Conservation (phyloP, 495 filamentous ascomycete species). For the Immersiella caudata region DNA sequence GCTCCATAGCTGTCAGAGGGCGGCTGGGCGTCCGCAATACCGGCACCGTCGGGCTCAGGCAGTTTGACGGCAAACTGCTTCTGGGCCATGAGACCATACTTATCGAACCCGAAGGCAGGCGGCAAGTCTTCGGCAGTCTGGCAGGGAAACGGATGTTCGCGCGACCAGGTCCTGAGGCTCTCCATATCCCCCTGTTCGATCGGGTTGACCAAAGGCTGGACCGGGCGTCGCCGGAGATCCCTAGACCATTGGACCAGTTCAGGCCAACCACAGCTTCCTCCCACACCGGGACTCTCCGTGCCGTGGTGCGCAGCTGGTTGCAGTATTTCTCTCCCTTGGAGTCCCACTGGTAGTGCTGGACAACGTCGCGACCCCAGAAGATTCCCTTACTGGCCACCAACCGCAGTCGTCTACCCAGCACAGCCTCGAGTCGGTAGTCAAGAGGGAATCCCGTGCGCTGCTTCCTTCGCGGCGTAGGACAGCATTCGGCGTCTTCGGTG, state of each 20-base stretch:
- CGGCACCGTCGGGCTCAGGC: conserved; percentile 10
- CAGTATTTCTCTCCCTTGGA: conserved; percentile 18
- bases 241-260: conserved; percentile 12
- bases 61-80: conserved; percentile 13
- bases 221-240: conserved; percentile 10
- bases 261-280: conserved; percentile 17
- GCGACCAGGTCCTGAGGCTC: conserved; percentile 12
- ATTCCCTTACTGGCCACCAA: too few relatives aligned
- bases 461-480: too few relatives aligned
- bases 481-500: too few relatives aligned
- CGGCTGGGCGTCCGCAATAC: conserved; percentile 9
- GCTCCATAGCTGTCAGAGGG: too few relatives aligned
- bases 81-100: conserved; percentile 14
- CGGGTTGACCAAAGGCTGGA: conserved; percentile 12
- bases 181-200: conserved; percentile 17
- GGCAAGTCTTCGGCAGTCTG: conserved; percentile 15
- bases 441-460: too few relatives aligned
- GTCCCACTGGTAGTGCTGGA: conserved; percentile 16
- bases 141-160: conserved; percentile 12
- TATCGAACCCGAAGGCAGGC: conserved; percentile 10
- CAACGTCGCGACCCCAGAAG: conserved; percentile 14
- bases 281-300: conserved; percentile 9
- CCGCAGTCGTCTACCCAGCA: too few relatives aligned
- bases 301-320: conserved; percentile 12
- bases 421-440: too few relatives aligned